Evolutionary conservation across 441 rosid species (phyloP).

Genomic region (Syzygium malaccense): DNA sequence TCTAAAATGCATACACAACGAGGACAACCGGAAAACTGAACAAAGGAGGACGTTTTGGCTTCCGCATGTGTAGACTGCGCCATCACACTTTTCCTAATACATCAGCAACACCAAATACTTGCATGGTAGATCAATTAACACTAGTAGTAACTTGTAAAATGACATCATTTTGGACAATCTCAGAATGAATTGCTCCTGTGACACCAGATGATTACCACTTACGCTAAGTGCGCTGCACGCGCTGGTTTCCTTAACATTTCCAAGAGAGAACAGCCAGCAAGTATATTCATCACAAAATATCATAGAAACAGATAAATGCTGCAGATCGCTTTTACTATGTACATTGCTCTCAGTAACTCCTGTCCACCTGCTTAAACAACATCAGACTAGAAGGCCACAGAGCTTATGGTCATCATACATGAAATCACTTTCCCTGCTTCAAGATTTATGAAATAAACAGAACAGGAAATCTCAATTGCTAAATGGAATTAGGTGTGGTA

Average conservation of each 20-base stretch:
- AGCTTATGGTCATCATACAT: background rate
- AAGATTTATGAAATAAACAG: background rate
- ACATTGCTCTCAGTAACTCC: background rate
- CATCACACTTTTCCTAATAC: background rate
- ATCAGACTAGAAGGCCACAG: background rate
- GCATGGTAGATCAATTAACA: background rate
- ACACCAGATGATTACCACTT: background rate
- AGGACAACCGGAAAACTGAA: background rate
- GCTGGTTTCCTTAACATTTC: background rate
- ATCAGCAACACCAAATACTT: background rate
- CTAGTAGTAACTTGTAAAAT: background rate
- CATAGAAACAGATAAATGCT: background rate
- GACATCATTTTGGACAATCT: background rate
- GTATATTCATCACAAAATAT: background rate
- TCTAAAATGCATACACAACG: background rate
- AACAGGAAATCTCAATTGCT: background rate
- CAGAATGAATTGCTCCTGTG: background rate
- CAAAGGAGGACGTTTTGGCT: background rate
- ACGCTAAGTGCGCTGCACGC: rapidly evolving
- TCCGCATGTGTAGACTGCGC: background rate
- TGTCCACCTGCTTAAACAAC: background rate
- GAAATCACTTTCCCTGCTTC: background rate
- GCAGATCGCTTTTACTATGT: background rate
- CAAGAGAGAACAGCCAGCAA: background rate
- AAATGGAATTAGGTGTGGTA: conserved; percentile 17